Percentiles rank a stretch among this genome's conserved stretches.
Evolutionary conservation across 73 alveolate genomes (phyloP).

Genomic region (Paramecium sexaurelia): DNA sequence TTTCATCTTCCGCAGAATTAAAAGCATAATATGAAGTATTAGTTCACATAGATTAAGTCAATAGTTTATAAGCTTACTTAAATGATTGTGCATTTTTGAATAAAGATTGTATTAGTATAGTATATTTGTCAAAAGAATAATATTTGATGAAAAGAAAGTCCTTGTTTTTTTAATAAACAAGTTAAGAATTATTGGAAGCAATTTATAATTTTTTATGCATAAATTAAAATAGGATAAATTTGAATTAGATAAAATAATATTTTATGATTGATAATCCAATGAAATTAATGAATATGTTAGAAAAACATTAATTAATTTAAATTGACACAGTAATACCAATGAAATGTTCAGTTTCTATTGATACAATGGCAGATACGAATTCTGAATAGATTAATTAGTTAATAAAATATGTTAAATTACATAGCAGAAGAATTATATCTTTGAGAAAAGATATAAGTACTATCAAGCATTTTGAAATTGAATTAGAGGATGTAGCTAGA

Average conservation of each 20-base stretch:
- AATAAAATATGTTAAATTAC: background rate
- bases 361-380: conserved; percentile 16
- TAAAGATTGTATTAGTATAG: background rate
- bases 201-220: background rate
- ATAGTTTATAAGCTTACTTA: conserved; percentile 4
- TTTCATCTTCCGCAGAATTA: background rate
- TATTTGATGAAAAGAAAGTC: background rate
- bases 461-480: background rate
- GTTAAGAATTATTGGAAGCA: background rate
- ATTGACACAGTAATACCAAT: background rate
- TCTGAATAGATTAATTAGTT: background rate
- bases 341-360: background rate
- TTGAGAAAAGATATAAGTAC: background rate
- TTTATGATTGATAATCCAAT: background rate
- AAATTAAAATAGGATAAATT: background rate
- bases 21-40: background rate
- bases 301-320: background rate
- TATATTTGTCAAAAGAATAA: background rate
- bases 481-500: background rate
- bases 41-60: background rate
- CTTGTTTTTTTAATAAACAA: background rate
- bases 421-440: conserved; percentile 33
- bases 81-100: conserved; percentile 18
- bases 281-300: background rate
- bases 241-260: background rate